Percentiles rank a stretch among this genome's conserved stretches.
phyloP scores from a whole-genome alignment of 192 early-diverging fungal genomes.

The Pilobolus umbonatus region DNA sequence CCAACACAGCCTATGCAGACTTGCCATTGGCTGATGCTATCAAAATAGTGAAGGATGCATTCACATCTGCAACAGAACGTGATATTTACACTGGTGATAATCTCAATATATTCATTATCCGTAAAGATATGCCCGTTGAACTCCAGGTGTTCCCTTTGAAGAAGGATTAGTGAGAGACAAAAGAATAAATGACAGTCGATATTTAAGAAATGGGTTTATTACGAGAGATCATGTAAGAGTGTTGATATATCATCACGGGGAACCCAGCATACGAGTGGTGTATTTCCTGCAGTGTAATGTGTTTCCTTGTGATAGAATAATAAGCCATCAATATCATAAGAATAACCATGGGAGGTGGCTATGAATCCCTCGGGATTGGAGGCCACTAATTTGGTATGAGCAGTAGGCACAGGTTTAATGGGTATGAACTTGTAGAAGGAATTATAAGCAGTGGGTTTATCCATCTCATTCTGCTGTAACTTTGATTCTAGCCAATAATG shows the following conservation, averaged over 20 bases:
- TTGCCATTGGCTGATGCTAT: conserved; percentile 61
- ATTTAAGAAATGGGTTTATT: neutral
- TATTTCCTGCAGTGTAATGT: conserved; percentile 48
- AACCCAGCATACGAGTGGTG: conserved; percentile 54
- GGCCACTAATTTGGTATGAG: conserved; percentile 2
- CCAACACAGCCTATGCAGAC: conserved; percentile 27
- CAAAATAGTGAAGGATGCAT: conserved; percentile 89
- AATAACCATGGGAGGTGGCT: neutral
- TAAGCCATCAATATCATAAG: conserved; percentile 40
- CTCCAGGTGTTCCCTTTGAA: conserved; percentile 77
- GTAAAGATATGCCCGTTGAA: conserved; percentile 62
- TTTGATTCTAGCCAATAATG: conserved; percentile 46
- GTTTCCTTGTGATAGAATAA: conserved; percentile 51
- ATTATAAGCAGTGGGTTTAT: conserved; percentile 25
- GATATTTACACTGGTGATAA: conserved; percentile 98
- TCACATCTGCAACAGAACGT: conserved; percentile 94
- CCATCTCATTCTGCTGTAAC: conserved; percentile 43
- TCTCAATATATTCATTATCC: conserved; percentile 89
- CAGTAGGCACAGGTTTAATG: conserved; percentile 7
- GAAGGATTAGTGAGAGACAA: conserved; percentile 65
- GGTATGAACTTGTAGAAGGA: conserved; percentile 26
- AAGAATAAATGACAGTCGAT: neutral
- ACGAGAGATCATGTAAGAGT: neutral
- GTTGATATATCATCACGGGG: conserved; percentile 31
- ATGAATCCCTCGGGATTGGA: conserved; percentile 3